Percentiles rank a stretch among this genome's conserved stretches.
These are phyloP conservation scores for Schoenoplectus tabernaemontani DNA, from an alignment of 202 grass and related monocot species.

Conservation along the genomic window DNA sequence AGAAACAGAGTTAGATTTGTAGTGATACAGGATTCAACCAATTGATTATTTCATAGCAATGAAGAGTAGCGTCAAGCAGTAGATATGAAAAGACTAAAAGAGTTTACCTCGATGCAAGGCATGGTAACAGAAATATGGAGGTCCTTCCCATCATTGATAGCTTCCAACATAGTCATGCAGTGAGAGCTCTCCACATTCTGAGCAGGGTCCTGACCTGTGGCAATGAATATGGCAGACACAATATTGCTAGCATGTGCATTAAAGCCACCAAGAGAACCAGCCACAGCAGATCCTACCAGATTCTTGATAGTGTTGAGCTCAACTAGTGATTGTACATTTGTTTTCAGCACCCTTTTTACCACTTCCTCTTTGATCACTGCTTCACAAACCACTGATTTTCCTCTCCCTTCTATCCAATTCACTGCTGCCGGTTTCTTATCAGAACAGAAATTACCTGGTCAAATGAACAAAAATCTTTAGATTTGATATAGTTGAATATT, in stretches of 20 bases:
- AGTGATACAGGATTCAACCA: conserved; percentile 21
- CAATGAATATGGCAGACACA: conserved; percentile 83
- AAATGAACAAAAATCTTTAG: neutral
- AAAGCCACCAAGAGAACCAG: conserved; percentile 85
- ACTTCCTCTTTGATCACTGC: conserved; percentile 78
- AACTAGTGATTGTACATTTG: conserved; percentile 64
- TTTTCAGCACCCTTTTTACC: conserved; percentile 84
- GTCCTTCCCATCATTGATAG: conserved; percentile 65
- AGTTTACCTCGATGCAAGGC: conserved; percentile 93
- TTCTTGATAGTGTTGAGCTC: conserved; percentile 92
- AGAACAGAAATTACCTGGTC: conserved; percentile 81
- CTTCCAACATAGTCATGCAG: conserved; percentile 93
- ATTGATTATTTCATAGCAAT: conserved; percentile 12
- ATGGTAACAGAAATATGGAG: conserved; percentile 94
- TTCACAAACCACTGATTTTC: conserved; percentile 91
- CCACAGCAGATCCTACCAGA: conserved; percentile 78
- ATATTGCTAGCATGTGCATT: conserved; percentile 94
- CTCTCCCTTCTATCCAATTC: conserved; percentile 95
- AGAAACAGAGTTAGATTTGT: conserved; percentile 23
- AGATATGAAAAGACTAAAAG: conserved; percentile 5
- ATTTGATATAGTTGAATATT: conserved; percentile 4
- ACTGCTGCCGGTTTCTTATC: conserved; percentile 89
- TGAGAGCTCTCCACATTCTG: conserved; percentile 95
- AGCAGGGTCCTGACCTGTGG: conserved; percentile 89
- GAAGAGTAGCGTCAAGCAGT: neutral